Evolutionary conservation across 768 basidiomycete genomes (phyloP).

Genomic region (Trichaptum fuscoviolaceum): DNA sequence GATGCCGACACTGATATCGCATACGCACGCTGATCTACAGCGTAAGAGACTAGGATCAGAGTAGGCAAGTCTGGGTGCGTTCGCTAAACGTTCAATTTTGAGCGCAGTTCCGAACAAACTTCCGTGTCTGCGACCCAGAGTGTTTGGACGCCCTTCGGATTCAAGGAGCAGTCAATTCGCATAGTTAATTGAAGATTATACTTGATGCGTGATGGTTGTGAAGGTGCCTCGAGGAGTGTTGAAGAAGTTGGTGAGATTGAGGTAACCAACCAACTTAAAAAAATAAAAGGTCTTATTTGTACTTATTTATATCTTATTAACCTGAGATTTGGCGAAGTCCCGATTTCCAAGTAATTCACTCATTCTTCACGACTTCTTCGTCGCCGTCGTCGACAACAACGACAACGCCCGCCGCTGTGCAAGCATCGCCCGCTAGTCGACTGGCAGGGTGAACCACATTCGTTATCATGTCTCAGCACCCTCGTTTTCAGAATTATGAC

Average conservation of each 20-base stretch:
- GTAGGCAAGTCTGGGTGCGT: background rate
- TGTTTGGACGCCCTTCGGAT: background rate
- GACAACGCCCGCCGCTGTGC: conserved; percentile 19
- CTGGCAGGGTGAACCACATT: background rate
- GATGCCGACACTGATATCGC: background rate
- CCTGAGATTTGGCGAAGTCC: background rate
- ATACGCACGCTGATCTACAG: background rate
- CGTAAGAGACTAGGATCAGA: background rate
- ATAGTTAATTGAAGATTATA: background rate
- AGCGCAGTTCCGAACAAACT: background rate
- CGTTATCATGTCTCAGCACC: conserved; percentile 9
- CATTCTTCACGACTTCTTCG: background rate
- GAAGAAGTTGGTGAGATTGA: too few species aligned
- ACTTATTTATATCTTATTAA: background rate
- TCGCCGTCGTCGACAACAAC: conserved; percentile 11
- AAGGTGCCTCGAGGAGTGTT: too few species aligned
- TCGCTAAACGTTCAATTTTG: background rate
- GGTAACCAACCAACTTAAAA: background rate
- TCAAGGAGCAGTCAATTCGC: background rate
- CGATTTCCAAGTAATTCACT: background rate
- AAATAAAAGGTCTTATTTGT: background rate
- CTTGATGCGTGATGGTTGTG: too few species aligned
- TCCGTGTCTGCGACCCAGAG: background rate
- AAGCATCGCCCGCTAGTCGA: conserved; percentile 14
- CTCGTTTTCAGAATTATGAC: conserved; percentile 17